Evolutionary conservation across 2,329 filamentous ascomycete genomes (phyloP).

Genomic region (Rutstroemia sydowiana): DNA sequence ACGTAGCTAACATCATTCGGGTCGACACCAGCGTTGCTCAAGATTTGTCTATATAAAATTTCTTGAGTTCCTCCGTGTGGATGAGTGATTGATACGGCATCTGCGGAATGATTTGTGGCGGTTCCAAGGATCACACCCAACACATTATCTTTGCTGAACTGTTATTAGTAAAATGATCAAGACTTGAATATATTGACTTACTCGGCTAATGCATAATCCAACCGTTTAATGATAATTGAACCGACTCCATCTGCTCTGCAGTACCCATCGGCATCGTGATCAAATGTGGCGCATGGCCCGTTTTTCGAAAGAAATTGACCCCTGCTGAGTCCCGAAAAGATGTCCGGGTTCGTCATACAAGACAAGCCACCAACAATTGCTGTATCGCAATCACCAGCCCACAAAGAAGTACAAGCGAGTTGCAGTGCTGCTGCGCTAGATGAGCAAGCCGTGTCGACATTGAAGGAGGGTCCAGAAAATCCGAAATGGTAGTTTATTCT

Average conservation of each 20-base stretch:
- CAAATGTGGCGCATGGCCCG: conserved; percentile 43
- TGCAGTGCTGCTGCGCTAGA: conserved; percentile 33
- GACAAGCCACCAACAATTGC: conserved; percentile 28
- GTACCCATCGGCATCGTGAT: conserved; percentile 44
- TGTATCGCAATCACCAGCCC: conserved; percentile 27
- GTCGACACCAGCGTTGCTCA: conserved; percentile 67
- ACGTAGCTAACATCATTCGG: conserved; percentile 74
- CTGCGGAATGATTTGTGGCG: conserved; percentile 74
- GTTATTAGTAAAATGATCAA: neutral
- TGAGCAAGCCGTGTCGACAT: conserved; percentile 37
- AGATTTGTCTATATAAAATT: conserved; percentile 61
- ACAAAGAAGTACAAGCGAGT: conserved; percentile 26
- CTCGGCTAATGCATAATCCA: conserved; percentile 39
- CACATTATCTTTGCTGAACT: conserved; percentile 41
- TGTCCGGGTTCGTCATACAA: conserved; percentile 27
- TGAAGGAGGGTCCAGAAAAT: conserved; percentile 36
- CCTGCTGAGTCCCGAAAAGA: conserved; percentile 27
- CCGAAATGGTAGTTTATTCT: conserved; percentile 37
- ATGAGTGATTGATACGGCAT: conserved; percentile 76
- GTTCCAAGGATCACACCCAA: conserved; percentile 56
- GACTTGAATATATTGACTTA: neutral
- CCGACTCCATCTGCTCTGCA: conserved; percentile 45
- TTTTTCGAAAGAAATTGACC: conserved; percentile 29
- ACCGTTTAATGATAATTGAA: conserved; percentile 42
- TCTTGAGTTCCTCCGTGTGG: conserved; percentile 74